phyloP scores from a whole-genome alignment of 148 eudicot genomes.

The Nepenthes gracilis region DNA sequence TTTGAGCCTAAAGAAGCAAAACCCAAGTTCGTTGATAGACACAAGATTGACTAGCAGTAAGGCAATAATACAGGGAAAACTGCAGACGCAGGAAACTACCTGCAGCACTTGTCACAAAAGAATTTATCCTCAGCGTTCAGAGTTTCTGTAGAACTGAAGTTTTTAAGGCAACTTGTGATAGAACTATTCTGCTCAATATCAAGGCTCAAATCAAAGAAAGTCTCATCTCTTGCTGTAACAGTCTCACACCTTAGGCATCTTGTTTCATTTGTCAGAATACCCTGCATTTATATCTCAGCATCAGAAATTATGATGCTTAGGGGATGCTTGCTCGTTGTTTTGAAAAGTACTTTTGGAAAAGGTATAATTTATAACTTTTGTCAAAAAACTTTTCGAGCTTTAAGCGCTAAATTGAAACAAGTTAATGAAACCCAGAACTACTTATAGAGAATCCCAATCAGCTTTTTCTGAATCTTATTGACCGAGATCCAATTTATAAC shows the following conservation, averaged over 20 bases:
- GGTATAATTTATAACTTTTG: too few species aligned
- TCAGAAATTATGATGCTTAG: conserved; percentile 1
- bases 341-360: not conserved
- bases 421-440: too few species aligned
- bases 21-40: too few species aligned
- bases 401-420: too few species aligned
- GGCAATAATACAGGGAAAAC: not conserved
- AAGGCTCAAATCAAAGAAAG: conserved; percentile 75
- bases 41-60: not conserved
- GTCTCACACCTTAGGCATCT: conserved; percentile 82
- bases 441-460: too few species aligned
- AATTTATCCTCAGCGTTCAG: conserved; percentile 81
- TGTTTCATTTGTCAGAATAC: conserved; percentile 75
- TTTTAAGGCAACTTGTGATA: conserved; percentile 77
- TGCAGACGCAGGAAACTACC: conserved; percentile 26
- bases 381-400: too few species aligned
- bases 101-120: conserved; percentile 84
- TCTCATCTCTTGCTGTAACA: conserved; percentile 82
- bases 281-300: conserved; percentile 33
- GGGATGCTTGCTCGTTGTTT: not conserved
- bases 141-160: conserved; percentile 82
- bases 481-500: too few species aligned
- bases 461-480: too few species aligned
- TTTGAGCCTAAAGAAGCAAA: too few species aligned
- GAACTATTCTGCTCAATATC: conserved; percentile 91